Evolutionary conservation across 1,139 yeast genomes (phyloP), one percentile per base, ranked within the genome.

Genomic region (Saccharomyces hybrid): DNA sequence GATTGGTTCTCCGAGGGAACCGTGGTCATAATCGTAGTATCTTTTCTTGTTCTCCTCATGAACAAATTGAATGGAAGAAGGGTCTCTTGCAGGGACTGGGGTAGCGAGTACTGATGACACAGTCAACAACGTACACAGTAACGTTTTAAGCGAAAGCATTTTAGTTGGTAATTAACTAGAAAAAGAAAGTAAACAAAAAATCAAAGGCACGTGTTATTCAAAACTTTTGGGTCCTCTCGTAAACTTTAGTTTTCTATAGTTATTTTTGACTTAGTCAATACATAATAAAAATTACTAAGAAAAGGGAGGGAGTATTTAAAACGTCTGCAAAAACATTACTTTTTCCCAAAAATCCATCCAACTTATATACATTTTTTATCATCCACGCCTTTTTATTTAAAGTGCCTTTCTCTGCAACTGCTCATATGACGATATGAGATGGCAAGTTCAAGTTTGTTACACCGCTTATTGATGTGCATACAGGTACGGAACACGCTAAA

Each of bases 1-100:
- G 28, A 88, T 76, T 57, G 66, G 68, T 16, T 62, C 68, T 29
- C 48, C 42, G 13, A 42, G 47, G 32, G 50, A 47, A 26, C 46
- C 50, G n/a, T 55, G 51, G 13, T 61, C 61, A 52, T 65, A 65
- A 52, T 65, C 63, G 53, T 57, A 64, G 55, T 54, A 64, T 50
- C 69, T 53, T 53, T 64, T 65, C 31, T 57, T 55, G 52, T 59
- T 58, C 14, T 55, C 51, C 29, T 56, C 60, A 48, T 58, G 55
- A 29, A 63, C 41, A 42, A 62, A 59, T 51, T 64, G 67, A 23
- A 63, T 48, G 46, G 60, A 55, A 48, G 54, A 49, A 8, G 59
- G 52, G 32, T 53, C 52, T 53, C 60, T 60, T 47, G 61, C 54
- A 14, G 65, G 63, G 32, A 63, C 56, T 16, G 64, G 62, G 14